Evolutionary conservation across 2,329 filamentous ascomycete species (phyloP), one percentile per base, ranked within the genome.

Genomic region (Alternaria triticimaculans): DNA sequence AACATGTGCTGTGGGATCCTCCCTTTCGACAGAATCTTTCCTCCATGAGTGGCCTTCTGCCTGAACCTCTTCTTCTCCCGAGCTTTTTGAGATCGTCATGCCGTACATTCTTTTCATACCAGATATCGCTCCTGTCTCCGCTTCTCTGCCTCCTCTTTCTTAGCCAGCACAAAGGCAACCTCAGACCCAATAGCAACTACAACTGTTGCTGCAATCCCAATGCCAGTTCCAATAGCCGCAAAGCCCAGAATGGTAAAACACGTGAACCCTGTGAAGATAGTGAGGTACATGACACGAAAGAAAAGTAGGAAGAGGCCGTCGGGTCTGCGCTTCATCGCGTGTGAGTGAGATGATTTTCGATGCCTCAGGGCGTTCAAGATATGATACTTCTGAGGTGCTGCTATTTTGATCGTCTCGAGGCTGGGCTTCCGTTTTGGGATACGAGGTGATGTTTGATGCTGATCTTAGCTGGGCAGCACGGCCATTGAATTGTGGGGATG

Each of bases 231-330:
- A 21, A 66, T 58, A 14, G 53, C 50, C 21, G 64, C 64, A 41
- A 68, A 66, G 7, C 61, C 64, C 14, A 68, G 49, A 41, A 64
- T 66, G 2, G 64, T 68, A 50, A 68, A 68, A 41, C 64, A 65
- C 9, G 64, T 64, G 23, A 63, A 61, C 20, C 66, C 64, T 8
- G 62, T 61, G 43, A 63, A 62, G 20, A 68, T 68, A 8, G 66
- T 64, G 25, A 66, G 61, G 18, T 68, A 68, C 45, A 58, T 59
- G 41, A 58, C 56, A 18, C 66, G 64, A 54, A 68, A 68, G 58
- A 68, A 62, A 18, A 68, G 66, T 12, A 68, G 43, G 28, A 68
- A 68, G 11, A 68, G 21, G 26, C 45, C 53, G 23, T 68, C 59
- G 15, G 46, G 48, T 55, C 50, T 55, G 33, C 33, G 49, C 56